Conservation (phyloP, 768 basidiomycete species). For the Leccinum sublutescens region DNA sequence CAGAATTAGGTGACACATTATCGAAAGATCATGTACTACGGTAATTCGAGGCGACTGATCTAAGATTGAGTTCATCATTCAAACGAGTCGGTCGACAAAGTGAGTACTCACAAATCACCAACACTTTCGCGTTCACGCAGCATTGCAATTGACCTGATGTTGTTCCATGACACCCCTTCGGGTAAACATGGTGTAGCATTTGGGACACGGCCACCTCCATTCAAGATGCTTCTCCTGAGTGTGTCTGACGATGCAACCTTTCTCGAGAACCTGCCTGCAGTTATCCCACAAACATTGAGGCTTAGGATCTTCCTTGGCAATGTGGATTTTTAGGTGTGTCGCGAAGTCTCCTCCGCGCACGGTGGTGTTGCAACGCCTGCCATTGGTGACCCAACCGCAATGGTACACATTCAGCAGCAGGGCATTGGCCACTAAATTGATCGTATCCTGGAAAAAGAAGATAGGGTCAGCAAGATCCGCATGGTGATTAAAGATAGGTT, state of each 20-base stretch:
- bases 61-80: not conserved
- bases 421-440: slow-evolving; percentile 8
- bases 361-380: not conserved
- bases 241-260: slow-evolving; percentile 18
- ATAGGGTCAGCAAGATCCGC: not conserved
- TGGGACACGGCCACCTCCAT: slow-evolving; percentile 23
- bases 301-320: not conserved
- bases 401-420: not conserved
- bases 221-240: slow-evolving; percentile 25
- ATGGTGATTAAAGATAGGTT: not conserved
- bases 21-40: slow-evolving; percentile 2
- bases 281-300: slow-evolving; percentile 15
- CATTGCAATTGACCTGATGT: slow-evolving; percentile 13
- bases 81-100: not conserved
- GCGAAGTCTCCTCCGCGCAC: slow-evolving; percentile 18
- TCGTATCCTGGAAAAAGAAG: slow-evolving; percentile 8
- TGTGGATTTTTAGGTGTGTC: slow-evolving; percentile 17
- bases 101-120: slow-evolving; percentile 5
- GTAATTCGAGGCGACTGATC: not conserved
- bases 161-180: slow-evolving; percentile 18
- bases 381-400: slow-evolving; percentile 17
- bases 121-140: not conserved
- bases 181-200: slow-evolving; percentile 14
- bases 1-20: not conserved
- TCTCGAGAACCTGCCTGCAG: slow-evolving; percentile 15